Percentiles rank a stretch among this genome's conserved stretches.
These are phyloP conservation scores for Echria macrotheca DNA, from an alignment of 495 filamentous ascomycete genomes.

Conservation along the genomic window DNA sequence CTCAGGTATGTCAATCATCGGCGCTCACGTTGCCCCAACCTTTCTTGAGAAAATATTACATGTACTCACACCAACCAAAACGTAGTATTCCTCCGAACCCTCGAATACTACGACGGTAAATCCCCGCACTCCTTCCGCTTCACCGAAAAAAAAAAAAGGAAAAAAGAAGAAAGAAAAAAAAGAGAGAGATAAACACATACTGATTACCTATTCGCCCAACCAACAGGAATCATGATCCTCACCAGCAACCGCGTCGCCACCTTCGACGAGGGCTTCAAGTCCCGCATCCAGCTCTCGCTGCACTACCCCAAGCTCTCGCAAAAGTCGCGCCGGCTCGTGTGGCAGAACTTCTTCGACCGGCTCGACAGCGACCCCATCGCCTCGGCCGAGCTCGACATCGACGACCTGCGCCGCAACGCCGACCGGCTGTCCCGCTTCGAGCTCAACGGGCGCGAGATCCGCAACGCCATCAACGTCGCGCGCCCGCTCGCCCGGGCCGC, in stretches of 20 bases:
- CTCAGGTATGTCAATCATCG: conserved; percentile 9
- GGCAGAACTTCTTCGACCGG: conserved; percentile 38
- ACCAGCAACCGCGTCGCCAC: conserved; percentile 40
- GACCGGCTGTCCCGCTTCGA: conserved; percentile 34
- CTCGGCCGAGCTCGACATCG: conserved; percentile 19
- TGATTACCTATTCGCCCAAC: not conserved
- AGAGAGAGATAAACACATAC: not conserved
- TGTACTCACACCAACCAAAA: not conserved
- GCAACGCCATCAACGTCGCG: conserved; percentile 53
- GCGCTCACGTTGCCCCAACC: too few species aligned
- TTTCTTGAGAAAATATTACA: not conserved
- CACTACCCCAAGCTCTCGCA: conserved; percentile 27
- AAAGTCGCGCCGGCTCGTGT: conserved; percentile 28
- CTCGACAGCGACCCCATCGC: not conserved
- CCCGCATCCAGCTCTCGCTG: conserved; percentile 35
- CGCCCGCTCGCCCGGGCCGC: conserved; percentile 16
- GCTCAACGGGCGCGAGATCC: conserved; percentile 56
- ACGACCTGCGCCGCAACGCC: conserved; percentile 31
- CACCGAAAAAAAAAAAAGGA: too few species aligned
- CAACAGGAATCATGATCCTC: conserved; percentile 39
- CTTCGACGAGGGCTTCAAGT: conserved; percentile 39
- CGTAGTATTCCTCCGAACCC: conserved; percentile 32
- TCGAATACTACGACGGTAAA: conserved; percentile 36
- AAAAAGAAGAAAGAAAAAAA: not conserved
- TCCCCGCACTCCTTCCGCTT: not conserved